These are phyloP conservation scores for Candida orba DNA, from an alignment of 805 yeast species.

Conservation along the genomic window DNA sequence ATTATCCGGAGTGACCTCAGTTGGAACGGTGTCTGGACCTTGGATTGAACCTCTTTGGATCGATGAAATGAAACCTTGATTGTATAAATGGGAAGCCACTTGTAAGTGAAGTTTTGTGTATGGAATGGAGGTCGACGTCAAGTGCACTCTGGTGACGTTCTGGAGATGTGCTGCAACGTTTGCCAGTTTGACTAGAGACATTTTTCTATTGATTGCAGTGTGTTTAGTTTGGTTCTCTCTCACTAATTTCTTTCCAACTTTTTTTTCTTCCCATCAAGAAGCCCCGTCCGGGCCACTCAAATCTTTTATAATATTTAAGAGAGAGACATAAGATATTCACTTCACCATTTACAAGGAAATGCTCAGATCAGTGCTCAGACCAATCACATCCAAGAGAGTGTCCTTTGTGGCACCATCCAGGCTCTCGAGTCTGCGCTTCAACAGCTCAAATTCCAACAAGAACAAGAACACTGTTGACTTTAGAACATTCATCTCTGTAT, in stretches of 20 bases:
- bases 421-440: neutral
- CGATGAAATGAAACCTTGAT: slow-evolving; percentile 82
- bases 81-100: slow-evolving; percentile 76
- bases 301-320: no score
- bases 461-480: slow-evolving; percentile 26
- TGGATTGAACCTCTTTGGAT: slow-evolving; percentile 76
- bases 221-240: neutral
- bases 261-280: no score
- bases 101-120: slow-evolving; percentile 77
- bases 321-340: no score
- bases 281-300: no score
- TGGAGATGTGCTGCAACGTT: slow-evolving; percentile 83
- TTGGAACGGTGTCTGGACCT: slow-evolving; percentile 77
- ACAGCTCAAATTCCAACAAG: slow-evolving; percentile 1
- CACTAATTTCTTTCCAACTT: no score
- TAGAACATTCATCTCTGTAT: slow-evolving; percentile 34
- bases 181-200: slow-evolving; percentile 84
- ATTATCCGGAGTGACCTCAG: slow-evolving; percentile 80
- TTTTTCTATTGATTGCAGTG: neutral
- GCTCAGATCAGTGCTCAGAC: slow-evolving; percentile 3
- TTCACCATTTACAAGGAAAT: neutral
- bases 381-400: neutral
- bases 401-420: no score
- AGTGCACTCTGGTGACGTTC: slow-evolving; percentile 72
- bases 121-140: slow-evolving; percentile 73